Evolutionary conservation across 176 grass and related monocot species (phyloP), one percentile per base, ranked within the genome.

Genomic region (Oryza punctata): DNA sequence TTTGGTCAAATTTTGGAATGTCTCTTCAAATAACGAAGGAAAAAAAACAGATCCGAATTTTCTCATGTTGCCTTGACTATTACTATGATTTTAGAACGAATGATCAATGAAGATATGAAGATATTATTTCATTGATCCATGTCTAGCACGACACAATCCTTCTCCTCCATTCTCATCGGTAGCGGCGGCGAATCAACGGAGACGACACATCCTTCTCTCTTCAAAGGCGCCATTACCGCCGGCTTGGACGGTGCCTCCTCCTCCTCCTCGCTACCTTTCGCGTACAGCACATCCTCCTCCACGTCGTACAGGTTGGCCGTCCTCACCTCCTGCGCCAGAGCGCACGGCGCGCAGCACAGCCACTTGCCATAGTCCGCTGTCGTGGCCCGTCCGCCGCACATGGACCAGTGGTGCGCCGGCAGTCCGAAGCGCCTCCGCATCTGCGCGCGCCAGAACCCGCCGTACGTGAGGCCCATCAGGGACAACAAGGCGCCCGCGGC

Each of bases 241-340:
- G 26, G 70, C 5, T 13, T n/a, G n/a, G n/a, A n/a, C n/a, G n/a
- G n/a, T n/a, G n/a, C 69, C 65, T 30, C 67, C 28, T 28, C 54
- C 15, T 49, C 78, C 27, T 67, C 75, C 15, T 44, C 59, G 1
- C 16, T 59, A 6, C 44, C 40, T 19, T 75, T 91, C 3, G 28
- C 43, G 13, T 72, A 80, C 27, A 89, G 25, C 30, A 21, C 61
- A 15, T 73, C 84, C 5, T 73, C 81, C 83, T 92, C 90, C 3
- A 86, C 29, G 25, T 90, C 80, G 24, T 91, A 91, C 2, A 94
- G 28, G 69, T 90, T 94, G 11, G 12, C 87, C 25, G 90, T 94
- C 76, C 93, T 80, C 63, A 94, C 87, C 81, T 94, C 92, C 75
- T 94, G 89, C 64, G 89, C 92, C 60, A 94, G 81, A 43, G 89